A percentile compares a stretch with the other conserved stretches of the same genome.
phyloP scores from a whole-genome alignment of 176 grass and related monocot genomes.

The Hyparrhenia diplandra region DNA sequence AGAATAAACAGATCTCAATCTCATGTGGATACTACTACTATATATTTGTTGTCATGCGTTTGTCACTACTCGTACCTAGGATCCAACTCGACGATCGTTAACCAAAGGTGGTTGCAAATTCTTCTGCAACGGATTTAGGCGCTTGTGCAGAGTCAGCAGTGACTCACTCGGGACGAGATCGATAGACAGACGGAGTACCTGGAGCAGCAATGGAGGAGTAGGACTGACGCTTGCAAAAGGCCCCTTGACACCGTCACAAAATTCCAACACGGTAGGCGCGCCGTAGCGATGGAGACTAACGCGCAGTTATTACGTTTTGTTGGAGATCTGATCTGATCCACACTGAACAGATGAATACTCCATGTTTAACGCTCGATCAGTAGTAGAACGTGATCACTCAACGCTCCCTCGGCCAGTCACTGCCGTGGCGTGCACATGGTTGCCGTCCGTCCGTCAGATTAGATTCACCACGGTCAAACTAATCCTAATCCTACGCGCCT shows the following conservation, averaged over 20 bases:
- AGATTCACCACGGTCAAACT: too few species aligned
- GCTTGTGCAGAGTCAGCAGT: neutral
- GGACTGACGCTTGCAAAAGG: too few species aligned
- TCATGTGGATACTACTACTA: neutral
- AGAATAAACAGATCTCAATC: neutral
- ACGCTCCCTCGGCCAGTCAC: too few species aligned
- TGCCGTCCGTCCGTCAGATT: too few species aligned
- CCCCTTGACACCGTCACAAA: too few species aligned
- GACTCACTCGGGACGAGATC: neutral
- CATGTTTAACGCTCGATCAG: too few species aligned
- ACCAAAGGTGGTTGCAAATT: neutral
- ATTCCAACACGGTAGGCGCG: too few species aligned
- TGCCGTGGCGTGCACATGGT: too few species aligned
- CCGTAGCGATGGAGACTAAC: too few species aligned
- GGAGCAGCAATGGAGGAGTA: too few species aligned
- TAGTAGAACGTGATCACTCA: too few species aligned
- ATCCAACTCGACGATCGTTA: neutral
- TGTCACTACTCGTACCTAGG: neutral
- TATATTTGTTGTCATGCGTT: neutral
- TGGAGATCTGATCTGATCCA: neutral
- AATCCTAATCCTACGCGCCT: too few species aligned
- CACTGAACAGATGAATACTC: neutral
- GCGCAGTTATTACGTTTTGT: neutral
- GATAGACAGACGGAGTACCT: neutral
- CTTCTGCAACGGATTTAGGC: neutral